Evolutionary conservation across 1,139 yeast species (phyloP).

Genomic region (Candida tropicalis): DNA sequence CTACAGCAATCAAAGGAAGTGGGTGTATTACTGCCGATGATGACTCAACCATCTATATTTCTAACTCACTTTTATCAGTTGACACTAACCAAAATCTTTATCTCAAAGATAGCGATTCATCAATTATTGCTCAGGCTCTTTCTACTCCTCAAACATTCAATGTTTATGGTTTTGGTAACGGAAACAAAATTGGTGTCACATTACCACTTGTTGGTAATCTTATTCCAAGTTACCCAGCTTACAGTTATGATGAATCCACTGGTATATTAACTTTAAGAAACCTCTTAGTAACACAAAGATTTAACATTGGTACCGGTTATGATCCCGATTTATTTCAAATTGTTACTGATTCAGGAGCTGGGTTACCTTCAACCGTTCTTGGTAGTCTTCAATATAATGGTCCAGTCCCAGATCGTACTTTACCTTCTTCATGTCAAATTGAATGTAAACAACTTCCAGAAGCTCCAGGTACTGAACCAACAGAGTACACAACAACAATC

Average conservation of each 20-base stretch:
- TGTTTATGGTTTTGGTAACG: slow-evolving; percentile 36
- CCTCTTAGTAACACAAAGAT: slow-evolving; percentile 16
- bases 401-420: slow-evolving; percentile 21
- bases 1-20: slow-evolving; percentile 26
- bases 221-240: no score
- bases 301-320: slow-evolving; percentile 28
- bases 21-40: slow-evolving; percentile 32
- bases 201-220: slow-evolving; percentile 19
- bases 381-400: slow-evolving; percentile 21
- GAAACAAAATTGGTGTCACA: slow-evolving; percentile 29
- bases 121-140: slow-evolving; percentile 23
- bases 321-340: slow-evolving; percentile 16
- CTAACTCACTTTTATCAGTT: slow-evolving; percentile 21
- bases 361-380: slow-evolving; percentile 13
- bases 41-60: slow-evolving; percentile 24
- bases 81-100: slow-evolving; percentile 25
- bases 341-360: slow-evolving; percentile 20
- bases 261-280: slow-evolving; percentile 25
- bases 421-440: slow-evolving; percentile 16
- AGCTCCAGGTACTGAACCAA: slow-evolving; percentile 12
- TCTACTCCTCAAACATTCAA: slow-evolving; percentile 23
- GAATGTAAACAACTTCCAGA: slow-evolving; percentile 19
- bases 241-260: slow-evolving; percentile 18
- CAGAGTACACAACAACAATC: no score
- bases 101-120: slow-evolving; percentile 22